phyloP scores from a whole-genome alignment of 1,139 yeast genomes.

The Sugiyamaella neomexicana region DNA sequence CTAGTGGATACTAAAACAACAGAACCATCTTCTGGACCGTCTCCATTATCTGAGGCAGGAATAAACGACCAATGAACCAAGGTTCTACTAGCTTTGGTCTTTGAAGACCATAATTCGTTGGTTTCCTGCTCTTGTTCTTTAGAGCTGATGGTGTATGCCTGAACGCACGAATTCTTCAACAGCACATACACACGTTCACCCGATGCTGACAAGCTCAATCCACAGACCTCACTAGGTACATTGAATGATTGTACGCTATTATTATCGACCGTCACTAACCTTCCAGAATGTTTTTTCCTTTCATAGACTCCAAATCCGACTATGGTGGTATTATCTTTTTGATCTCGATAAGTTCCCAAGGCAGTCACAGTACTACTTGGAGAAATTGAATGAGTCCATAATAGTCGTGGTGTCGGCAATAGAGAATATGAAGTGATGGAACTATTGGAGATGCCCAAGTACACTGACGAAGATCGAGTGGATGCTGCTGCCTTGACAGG shows the following conservation, averaged over 20 bases:
- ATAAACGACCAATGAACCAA: slow-evolving; percentile 25
- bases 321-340: slow-evolving; percentile 11
- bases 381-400: slow-evolving; percentile 71
- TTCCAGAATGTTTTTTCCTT: slow-evolving; percentile 33
- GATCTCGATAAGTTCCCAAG: slow-evolving; percentile 22
- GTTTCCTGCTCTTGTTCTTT: slow-evolving; percentile 11
- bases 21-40: slow-evolving; percentile 29
- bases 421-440: slow-evolving; percentile 69
- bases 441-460: slow-evolving; percentile 75
- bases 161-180: slow-evolving; percentile 26
- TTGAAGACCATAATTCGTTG: slow-evolving; percentile 26
- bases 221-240: slow-evolving; percentile 10
- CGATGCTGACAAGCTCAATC: slow-evolving; percentile 1
- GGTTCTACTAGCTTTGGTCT: slow-evolving; percentile 26
- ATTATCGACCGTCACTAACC: slow-evolving; percentile 22
- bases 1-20: slow-evolving; percentile 28
- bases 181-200: slow-evolving; percentile 25
- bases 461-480: slow-evolving; percentile 18
- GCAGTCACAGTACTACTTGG: slow-evolving; percentile 54
- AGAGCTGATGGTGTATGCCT: slow-evolving; percentile 20
- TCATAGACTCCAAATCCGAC: slow-evolving; percentile 34
- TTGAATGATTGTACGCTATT: slow-evolving; percentile 9
- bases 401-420: slow-evolving; percentile 76
- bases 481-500: slow-evolving; percentile 10
- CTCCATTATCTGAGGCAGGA: slow-evolving; percentile 20